These are phyloP conservation scores for Boletus edulis DNA, from an alignment of 768 basidiomycete genomes.

Conservation along the genomic window DNA sequence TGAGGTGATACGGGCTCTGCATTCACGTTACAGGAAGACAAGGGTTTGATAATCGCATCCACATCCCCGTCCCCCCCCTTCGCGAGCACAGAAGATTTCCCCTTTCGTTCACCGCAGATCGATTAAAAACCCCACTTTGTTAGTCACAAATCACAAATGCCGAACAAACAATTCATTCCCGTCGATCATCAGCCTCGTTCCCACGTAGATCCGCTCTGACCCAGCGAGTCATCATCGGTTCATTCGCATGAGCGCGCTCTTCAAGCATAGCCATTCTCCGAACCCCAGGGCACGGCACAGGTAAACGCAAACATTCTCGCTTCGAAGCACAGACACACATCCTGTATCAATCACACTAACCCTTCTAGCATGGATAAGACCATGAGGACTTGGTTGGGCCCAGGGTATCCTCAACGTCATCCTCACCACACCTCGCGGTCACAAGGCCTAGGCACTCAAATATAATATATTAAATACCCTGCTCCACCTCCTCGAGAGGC, in stretches of 20 bases:
- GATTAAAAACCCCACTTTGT: neutral
- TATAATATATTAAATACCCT: neutral
- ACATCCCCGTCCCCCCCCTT: too few species aligned
- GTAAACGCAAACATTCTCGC: too few species aligned
- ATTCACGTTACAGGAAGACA: too few species aligned
- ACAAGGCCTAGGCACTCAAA: neutral
- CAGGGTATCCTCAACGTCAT: neutral
- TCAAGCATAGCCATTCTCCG: neutral
- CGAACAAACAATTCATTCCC: neutral
- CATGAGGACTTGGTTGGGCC: neutral
- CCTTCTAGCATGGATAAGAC: neutral
- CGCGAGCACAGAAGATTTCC: neutral
- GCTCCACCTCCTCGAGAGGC: neutral
- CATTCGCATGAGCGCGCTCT: neutral
- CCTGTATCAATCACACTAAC: too few species aligned
- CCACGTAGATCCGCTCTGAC: neutral
- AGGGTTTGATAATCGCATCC: neutral
- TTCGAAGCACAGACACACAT: too few species aligned
- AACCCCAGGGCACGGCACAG: neutral
- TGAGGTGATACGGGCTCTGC: neutral
- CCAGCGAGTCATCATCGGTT: constrained; percentile 1
- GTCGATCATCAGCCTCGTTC: neutral
- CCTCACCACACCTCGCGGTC: neutral
- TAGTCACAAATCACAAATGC: neutral
- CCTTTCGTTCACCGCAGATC: neutral